Base-by-base conservation (phyloP, 805 yeast species). In the Yarrowia sp. region DNA sequence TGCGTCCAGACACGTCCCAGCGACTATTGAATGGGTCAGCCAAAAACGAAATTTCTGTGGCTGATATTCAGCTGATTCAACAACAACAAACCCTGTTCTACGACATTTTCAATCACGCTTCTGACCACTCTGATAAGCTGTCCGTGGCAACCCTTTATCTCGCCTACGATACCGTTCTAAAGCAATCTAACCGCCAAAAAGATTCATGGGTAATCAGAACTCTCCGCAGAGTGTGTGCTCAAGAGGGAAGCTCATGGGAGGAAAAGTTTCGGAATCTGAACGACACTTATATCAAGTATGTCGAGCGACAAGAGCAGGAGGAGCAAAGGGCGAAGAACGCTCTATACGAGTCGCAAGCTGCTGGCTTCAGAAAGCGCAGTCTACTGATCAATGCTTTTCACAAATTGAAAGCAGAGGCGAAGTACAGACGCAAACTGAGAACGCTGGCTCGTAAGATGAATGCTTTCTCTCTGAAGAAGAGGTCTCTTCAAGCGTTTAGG, bases 171-270 rank as follows among this genome's bases (percentile, higher is more conserved):
- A 14, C 50, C 26, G 36, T 59, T 12, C n/a, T 59, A 7, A 59
- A 59, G 42, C 42, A 45, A 16, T 16, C 65, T 7, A 43, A 16
- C 9, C 41, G 12, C 1, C 14, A 32, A 7, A 52, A 59, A n/a
- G 65, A 59, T 42, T 52, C 52, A 2, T 42, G 50, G 50, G 65
- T 59, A 5, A 43, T 59, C 52, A 12, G 42, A 19, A 43, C 50
- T 8, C 41, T 59, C 16, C 32, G 65, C 35, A n/a, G 65, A 16
- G 46, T 59, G 22, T 59, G 65, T 19, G 50, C 65, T 3, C 65
- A 59, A 16, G 48, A 43, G 15, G 65, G 65, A 5, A 12, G 52
- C 16, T 59, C 65, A 16, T 59, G 65, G 65, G 65, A 59, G 19
- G 65, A 59, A 14, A 59, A 45, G 65, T 59, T 42, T 35, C 52